A percentile compares a stretch with the other conserved stretches of the same genome.
phyloP scores from a whole-genome alignment of 1,284 basidiomycete species.

The Inonotus hispidus region DNA sequence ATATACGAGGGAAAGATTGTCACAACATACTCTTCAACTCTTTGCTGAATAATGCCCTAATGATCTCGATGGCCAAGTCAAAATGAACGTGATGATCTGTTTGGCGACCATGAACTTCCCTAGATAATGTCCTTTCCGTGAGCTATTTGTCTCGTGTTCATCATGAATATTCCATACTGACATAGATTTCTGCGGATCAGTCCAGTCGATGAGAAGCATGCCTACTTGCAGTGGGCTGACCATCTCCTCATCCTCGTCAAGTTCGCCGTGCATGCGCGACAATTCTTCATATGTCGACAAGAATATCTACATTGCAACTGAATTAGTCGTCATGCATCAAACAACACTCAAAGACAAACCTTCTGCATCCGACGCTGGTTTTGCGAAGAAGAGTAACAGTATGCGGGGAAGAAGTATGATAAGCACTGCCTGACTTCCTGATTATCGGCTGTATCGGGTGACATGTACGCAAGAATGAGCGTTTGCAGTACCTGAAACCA shows the following conservation, averaged over 20 bases:
- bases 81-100: slow-evolving; percentile 62
- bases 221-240: slow-evolving; percentile 78
- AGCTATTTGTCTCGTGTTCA: not conserved
- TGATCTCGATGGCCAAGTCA: slow-evolving; percentile 72
- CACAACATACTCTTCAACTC: slow-evolving; percentile 38
- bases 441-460: slow-evolving; percentile 14
- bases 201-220: slow-evolving; percentile 89
- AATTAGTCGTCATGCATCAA: not conserved
- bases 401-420: slow-evolving; percentile 18
- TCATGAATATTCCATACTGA: slow-evolving; percentile 39
- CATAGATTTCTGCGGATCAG: slow-evolving; percentile 79
- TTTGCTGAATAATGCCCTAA: slow-evolving; percentile 53
- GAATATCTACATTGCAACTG: slow-evolving; percentile 48
- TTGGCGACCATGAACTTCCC: slow-evolving; percentile 34
- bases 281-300: slow-evolving; percentile 71
- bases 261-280: slow-evolving; percentile 60
- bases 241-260: slow-evolving; percentile 77
- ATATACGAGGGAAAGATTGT: slow-evolving; percentile 5
- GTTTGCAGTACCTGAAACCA: slow-evolving; percentile 14
- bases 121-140: slow-evolving; percentile 13
- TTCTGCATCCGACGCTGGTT: slow-evolving; percentile 16
- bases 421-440: slow-evolving; percentile 19
- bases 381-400: slow-evolving; percentile 13
- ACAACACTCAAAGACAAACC: not conserved
- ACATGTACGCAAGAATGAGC: slow-evolving; percentile 18